A percentile compares a stretch with the other conserved stretches of the same genome.
phyloP scores from a whole-genome alignment of 441 rosid genomes.

The Croton setiger region DNA sequence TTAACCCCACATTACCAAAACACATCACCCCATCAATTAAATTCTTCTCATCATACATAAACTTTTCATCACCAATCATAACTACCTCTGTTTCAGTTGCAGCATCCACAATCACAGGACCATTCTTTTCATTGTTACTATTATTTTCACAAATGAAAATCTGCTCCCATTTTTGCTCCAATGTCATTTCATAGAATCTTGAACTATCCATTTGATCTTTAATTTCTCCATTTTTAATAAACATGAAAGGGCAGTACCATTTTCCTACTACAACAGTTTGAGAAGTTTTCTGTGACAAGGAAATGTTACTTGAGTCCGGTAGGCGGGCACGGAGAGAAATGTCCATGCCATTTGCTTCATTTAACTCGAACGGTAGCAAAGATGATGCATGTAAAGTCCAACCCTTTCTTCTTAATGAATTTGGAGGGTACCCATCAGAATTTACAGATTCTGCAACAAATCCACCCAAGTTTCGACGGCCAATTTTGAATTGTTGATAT shows the following conservation, averaged over 20 bases:
- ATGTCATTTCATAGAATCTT: conserved; percentile 44
- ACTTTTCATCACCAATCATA: conserved; percentile 26
- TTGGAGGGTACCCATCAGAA: conserved; percentile 47
- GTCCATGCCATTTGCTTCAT: conserved; percentile 52
- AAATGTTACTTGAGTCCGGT: conserved; percentile 30
- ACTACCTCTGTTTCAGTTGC: conserved; percentile 28
- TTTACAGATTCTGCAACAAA: conserved; percentile 43
- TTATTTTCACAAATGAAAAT: conserved; percentile 27
- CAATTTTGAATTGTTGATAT: conserved; percentile 48
- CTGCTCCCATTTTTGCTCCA: conserved; percentile 54
- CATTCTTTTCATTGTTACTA: background rate
- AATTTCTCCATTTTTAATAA: conserved; percentile 37
- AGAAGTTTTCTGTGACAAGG: conserved; percentile 18
- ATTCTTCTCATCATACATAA: background rate
- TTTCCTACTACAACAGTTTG: conserved; percentile 36
- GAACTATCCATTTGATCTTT: conserved; percentile 38
- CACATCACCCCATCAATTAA: conserved; percentile 36
- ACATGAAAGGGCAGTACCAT: conserved; percentile 69
- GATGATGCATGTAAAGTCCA: conserved; percentile 32
- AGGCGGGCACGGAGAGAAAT: conserved; percentile 30
- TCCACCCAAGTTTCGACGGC: background rate
- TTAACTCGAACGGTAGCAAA: conserved; percentile 29
- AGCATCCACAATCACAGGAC: conserved; percentile 31
- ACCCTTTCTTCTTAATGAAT: conserved; percentile 45
- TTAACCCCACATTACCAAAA: conserved; percentile 19